Conservation (phyloP, 371 early-diverging fungal genomes). For the Mortierella sp. region DNA sequence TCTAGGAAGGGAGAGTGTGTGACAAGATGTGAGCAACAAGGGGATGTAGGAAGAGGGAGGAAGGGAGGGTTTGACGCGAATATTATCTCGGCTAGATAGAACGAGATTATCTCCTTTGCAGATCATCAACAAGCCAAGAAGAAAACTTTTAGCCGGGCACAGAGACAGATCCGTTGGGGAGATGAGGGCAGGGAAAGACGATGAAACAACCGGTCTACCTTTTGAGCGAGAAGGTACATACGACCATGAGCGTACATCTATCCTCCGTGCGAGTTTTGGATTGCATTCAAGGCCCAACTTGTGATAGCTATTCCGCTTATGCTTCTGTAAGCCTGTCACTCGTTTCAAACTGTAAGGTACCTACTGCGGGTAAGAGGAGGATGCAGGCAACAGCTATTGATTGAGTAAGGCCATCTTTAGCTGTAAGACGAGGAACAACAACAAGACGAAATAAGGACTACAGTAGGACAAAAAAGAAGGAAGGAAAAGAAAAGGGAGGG, state of each 20-base stretch:
- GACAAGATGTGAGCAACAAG: too few relatives aligned
- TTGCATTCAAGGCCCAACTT: neutral
- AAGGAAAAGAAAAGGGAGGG: too few relatives aligned
- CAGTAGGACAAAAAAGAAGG: too few relatives aligned
- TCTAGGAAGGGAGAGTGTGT: too few relatives aligned
- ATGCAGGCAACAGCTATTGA: neutral
- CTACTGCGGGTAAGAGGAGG: too few relatives aligned
- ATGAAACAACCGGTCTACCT: neutral
- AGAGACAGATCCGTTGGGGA: neutral
- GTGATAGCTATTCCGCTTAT: neutral
- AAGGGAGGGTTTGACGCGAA: too few relatives aligned
- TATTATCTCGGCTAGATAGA: too few relatives aligned
- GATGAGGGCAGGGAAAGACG: neutral
- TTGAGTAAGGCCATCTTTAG: neutral
- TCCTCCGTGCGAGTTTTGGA: neutral
- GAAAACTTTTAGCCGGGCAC: neutral
- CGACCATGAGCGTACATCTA: neutral
- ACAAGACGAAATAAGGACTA: too few relatives aligned
- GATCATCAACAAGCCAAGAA: neutral
- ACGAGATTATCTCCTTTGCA: too few relatives aligned
- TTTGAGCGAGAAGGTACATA: neutral
- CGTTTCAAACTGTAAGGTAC: neutral
- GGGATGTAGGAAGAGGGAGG: too few relatives aligned
- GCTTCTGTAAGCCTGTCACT: neutral
- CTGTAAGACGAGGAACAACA: too few relatives aligned